Conservation (phyloP, 73 alveolate genomes). For the Paramecium bursaria region DNA sequence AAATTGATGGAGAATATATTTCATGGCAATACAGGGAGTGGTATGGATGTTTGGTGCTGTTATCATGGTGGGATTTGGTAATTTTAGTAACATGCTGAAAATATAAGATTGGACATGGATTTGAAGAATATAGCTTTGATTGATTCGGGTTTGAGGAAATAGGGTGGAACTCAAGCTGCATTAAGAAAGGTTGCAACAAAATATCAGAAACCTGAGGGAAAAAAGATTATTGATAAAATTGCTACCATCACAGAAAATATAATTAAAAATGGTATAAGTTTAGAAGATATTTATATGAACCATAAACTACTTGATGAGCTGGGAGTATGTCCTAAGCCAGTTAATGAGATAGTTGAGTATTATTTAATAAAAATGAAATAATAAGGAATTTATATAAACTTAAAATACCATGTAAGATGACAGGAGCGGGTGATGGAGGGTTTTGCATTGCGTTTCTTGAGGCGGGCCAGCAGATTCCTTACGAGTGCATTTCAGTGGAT, state of each 20-base stretch:
- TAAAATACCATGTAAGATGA: slow-evolving; percentile 32
- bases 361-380: background rate
- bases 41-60: background rate
- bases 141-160: slow-evolving; percentile 36
- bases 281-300: slow-evolving; percentile 9
- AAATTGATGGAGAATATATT: slow-evolving; percentile 26
- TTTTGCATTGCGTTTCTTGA: slow-evolving; percentile 47
- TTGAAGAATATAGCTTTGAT: background rate
- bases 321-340: slow-evolving; percentile 7
- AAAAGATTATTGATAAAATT: slow-evolving; percentile 4
- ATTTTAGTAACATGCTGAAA: background rate
- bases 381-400: background rate
- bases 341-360: slow-evolving; percentile 35
- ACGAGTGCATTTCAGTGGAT: background rate
- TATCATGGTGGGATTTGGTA: slow-evolving; percentile 13
- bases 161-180: slow-evolving; percentile 4
- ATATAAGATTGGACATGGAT: background rate
- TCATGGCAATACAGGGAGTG: slow-evolving; percentile 54
- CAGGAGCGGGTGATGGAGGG: slow-evolving; percentile 63
- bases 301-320: slow-evolving; percentile 32
- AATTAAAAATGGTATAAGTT: background rate
- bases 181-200: background rate
- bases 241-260: slow-evolving; percentile 6
- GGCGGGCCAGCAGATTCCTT: too few species aligned
- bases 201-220: background rate